phyloP scores from a whole-genome alignment of 1,284 basidiomycete species.

The Cutaneotrichosporon dermatis region DNA sequence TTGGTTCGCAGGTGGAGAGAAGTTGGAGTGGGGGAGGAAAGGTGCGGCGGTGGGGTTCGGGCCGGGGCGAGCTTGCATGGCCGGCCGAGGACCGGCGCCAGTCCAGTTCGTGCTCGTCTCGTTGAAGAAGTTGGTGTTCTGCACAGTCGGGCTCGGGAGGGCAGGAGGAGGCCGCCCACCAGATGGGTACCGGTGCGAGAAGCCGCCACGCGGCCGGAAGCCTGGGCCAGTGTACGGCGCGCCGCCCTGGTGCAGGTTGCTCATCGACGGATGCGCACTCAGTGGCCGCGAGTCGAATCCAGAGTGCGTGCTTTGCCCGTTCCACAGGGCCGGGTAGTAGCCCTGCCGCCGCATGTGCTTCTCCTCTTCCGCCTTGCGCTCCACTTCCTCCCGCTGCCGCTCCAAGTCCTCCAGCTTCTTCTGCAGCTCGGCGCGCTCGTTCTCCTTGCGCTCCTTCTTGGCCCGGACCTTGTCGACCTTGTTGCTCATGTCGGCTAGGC shows the following conservation, averaged over 20 bases:
- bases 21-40: slow-evolving; percentile 30
- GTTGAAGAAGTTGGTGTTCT: slow-evolving; percentile 1
- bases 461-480: slow-evolving; percentile 69
- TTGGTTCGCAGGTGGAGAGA: slow-evolving; percentile 1
- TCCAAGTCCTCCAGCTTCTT: slow-evolving; percentile 42
- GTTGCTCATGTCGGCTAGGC: slow-evolving; percentile 50
- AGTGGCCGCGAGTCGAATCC: not conserved
- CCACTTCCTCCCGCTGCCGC: slow-evolving; percentile 34
- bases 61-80: slow-evolving; percentile 9
- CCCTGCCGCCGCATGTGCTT: slow-evolving; percentile 20
- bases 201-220: slow-evolving; percentile 33
- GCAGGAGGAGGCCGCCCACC: slow-evolving; percentile 21
- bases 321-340: slow-evolving; percentile 14
- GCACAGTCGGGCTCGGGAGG: slow-evolving; percentile 4
- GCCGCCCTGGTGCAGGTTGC: slow-evolving; percentile 5
- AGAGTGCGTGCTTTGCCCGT: not conserved
- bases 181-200: slow-evolving; percentile 35
- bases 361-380: slow-evolving; percentile 38
- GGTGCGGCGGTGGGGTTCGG: slow-evolving; percentile 39
- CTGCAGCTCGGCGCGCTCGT: slow-evolving; percentile 41
- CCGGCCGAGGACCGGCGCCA: slow-evolving; percentile 2
- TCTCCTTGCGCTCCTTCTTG: slow-evolving; percentile 54
- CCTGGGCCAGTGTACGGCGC: slow-evolving; percentile 16
- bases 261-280: slow-evolving; percentile 1
- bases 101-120: slow-evolving; percentile 9